Base-by-base conservation (phyloP, 495 filamentous ascomycete species). In the Neurospora sp. region DNA sequence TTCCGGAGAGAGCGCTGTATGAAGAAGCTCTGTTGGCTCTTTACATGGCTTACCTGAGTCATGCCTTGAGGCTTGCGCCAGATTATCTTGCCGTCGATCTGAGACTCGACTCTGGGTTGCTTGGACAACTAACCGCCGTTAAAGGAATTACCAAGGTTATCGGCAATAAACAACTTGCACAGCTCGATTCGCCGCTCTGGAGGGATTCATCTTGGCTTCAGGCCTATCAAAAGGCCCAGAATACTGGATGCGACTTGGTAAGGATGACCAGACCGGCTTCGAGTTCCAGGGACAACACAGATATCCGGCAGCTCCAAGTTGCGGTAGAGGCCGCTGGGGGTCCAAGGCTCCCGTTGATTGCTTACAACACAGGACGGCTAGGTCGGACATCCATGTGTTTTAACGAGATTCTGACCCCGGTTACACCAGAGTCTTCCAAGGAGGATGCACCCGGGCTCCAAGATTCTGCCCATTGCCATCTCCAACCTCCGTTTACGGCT, bases 61-160 rank as follows among this genome's bases (percentile, higher is more conserved):
- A 92, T 76, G 88, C 86, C 8, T 76, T 93, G 4, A 85, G 90
- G 18, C 80, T 94, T 16, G 88, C 85, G 0, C 88, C 91, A 3
- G 91, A 94, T 74, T 93, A 90, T 76, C 77, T 90, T 20, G 85
- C 87, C 4, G 80, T 92, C 5, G 89, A 92, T 74, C 74, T 93
- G n/a, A 82, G 82, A 8, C 82, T 89, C 68, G 81, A 86, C 44
- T 77, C 86, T 5, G 76, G 81, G 3, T 74, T 81, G 4, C 77
- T 90, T 3, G 75, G 81, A 4, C 81, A 82, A 38, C 81, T 92
- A 47, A 79, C 90, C 5, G 72, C 75, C 47, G 79, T 73, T 59
- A 86, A 88, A 72, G 90, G 91, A 0, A 82, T 80, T n/a, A 90
- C 89, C 6, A 91, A 90, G 73, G 84, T 91, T 27, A 90, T 93